Percentiles rank a stretch among this genome's conserved stretches.
These are phyloP conservation scores for Termitomyces sp. DNA, from an alignment of 768 basidiomycete species.

Conservation along the genomic window DNA sequence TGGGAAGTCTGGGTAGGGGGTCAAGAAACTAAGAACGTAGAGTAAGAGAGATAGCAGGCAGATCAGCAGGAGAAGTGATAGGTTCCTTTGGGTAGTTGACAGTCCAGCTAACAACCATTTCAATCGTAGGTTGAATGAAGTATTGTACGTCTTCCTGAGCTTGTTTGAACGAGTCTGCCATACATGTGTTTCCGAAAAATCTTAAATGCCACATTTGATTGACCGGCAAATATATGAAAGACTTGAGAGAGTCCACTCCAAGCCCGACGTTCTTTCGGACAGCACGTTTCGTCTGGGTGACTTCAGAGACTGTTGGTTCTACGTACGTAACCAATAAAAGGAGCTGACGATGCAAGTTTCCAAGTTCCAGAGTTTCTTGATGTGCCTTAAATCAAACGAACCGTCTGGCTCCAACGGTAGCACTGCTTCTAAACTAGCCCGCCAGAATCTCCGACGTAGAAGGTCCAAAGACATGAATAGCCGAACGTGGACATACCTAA, in stretches of 20 bases:
- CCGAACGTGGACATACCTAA: slow-evolving; percentile 15
- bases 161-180: neutral
- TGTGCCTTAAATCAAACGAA: slow-evolving; percentile 11
- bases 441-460: slow-evolving; percentile 1
- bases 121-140: neutral
- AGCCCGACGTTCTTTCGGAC: slow-evolving; percentile 1
- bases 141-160: slow-evolving; percentile 4
- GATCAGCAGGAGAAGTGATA: neutral
- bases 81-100: neutral
- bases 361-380: slow-evolving; percentile 17
- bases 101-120: slow-evolving; percentile 4
- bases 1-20: neutral
- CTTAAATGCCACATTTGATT: neutral
- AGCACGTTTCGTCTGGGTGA: neutral
- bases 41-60: neutral
- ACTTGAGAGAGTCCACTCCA: neutral
- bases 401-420: slow-evolving; percentile 16
- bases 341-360: slow-evolving; percentile 14
- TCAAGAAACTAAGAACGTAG: neutral
- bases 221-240: neutral
- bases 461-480: slow-evolving; percentile 10
- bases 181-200: neutral
- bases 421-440: slow-evolving; percentile 13
- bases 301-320: neutral
- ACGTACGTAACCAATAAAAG: neutral